phyloP scores from a whole-genome alignment of 2,329 filamentous ascomycete genomes.

The Aspergillus ibericus region DNA sequence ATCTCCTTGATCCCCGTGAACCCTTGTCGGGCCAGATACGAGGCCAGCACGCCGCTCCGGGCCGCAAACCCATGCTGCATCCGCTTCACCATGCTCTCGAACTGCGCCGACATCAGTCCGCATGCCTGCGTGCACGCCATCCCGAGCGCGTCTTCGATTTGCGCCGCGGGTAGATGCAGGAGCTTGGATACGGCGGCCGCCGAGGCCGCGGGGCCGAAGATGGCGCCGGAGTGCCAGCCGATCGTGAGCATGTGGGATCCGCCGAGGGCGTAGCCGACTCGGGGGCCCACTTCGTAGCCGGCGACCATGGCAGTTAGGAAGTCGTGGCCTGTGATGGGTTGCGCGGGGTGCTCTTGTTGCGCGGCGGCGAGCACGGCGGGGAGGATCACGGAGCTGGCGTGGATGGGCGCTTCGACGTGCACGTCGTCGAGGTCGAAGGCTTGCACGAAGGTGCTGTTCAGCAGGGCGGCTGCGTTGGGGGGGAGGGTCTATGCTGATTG shows the following conservation, averaged over 20 bases:
- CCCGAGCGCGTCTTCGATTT: constrained; percentile 39
- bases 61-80: constrained; percentile 51
- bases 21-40: constrained; percentile 38
- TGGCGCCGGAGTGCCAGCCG: constrained; percentile 45
- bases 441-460: constrained; percentile 49
- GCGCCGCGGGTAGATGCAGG: constrained; percentile 27
- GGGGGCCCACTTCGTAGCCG: constrained; percentile 43
- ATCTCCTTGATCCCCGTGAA: constrained; percentile 47
- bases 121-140: constrained; percentile 44
- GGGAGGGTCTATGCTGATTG: constrained; percentile 28
- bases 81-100: constrained; percentile 45
- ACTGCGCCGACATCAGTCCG: constrained; percentile 46
- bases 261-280: constrained; percentile 40
- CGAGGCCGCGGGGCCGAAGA: constrained; percentile 41
- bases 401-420: constrained; percentile 43
- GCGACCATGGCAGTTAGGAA: constrained; percentile 40
- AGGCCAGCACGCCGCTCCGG: constrained; percentile 44
- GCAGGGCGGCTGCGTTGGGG: constrained; percentile 40
- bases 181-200: constrained; percentile 35
- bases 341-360: neutral
- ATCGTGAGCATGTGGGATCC: constrained; percentile 39
- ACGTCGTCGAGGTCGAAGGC: constrained; percentile 49
- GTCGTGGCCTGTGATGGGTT: constrained; percentile 24
- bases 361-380: constrained; percentile 43
- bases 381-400: constrained; percentile 40